phyloP scores from a whole-genome alignment of 768 basidiomycete species.

The Lactarius hengduanensis region DNA sequence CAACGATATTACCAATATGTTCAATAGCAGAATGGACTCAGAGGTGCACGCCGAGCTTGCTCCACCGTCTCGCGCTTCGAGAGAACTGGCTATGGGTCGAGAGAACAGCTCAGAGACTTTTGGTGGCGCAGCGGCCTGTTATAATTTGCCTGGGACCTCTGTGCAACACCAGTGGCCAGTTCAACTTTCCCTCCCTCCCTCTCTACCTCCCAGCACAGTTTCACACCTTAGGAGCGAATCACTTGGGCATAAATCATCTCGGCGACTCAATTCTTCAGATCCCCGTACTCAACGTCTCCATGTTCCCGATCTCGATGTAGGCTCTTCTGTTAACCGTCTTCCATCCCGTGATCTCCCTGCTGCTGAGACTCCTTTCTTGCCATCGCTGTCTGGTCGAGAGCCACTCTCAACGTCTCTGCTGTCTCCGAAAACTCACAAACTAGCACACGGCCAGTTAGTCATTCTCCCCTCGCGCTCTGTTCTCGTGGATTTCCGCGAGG shows the following conservation, averaged over 20 bases:
- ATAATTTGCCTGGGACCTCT: neutral
- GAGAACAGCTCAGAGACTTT: neutral
- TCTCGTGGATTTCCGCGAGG: conserved; percentile 58
- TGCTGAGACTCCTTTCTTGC: neutral
- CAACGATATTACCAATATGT: conserved; percentile 24
- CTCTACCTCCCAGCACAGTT: neutral
- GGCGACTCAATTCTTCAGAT: conserved; percentile 7
- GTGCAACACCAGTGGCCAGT: neutral
- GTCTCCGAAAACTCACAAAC: conserved; percentile 46
- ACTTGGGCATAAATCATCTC: conserved; percentile 2
- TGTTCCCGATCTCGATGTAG: neutral
- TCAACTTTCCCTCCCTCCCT: neutral
- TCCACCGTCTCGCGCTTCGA: conserved; percentile 5
- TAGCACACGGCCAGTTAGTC: conserved; percentile 46
- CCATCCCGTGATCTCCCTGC: neutral
- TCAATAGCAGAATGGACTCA: neutral
- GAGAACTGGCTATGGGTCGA: neutral
- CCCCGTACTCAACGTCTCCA: neutral
- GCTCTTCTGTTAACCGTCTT: conserved; percentile 1
- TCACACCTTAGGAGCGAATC: neutral
- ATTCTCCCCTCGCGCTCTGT: conserved; percentile 50
- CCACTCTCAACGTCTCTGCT: conserved; percentile 31
- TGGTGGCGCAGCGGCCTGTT: neutral
- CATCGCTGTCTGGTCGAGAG: neutral
- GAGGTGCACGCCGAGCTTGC: conserved; percentile 2